phyloP scores from a whole-genome alignment of 2,329 filamentous ascomycete genomes.

The Aspergillus udagawae region DNA sequence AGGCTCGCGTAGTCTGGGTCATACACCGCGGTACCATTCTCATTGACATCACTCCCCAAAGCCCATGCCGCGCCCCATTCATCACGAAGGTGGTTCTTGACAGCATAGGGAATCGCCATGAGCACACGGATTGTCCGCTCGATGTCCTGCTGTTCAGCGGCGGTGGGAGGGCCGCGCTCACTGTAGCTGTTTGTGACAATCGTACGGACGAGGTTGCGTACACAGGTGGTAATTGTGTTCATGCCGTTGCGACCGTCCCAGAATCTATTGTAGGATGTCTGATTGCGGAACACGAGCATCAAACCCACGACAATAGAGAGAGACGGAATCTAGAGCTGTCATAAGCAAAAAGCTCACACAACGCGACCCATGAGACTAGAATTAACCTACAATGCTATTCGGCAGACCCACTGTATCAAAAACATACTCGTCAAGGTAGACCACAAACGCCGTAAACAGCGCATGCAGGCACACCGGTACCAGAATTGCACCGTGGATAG shows the following conservation, averaged over 20 bases:
- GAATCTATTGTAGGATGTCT: constrained; percentile 62
- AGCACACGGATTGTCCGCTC: constrained; percentile 57
- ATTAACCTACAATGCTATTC: constrained; percentile 49
- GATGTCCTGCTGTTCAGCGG: constrained; percentile 52
- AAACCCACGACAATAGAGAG: constrained; percentile 63
- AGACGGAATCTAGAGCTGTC: constrained; percentile 48
- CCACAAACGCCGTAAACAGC: constrained; percentile 55
- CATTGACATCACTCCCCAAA: constrained; percentile 28
- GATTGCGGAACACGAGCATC: constrained; percentile 65
- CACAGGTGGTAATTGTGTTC: constrained; percentile 53
- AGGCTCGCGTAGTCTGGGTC: constrained; percentile 50
- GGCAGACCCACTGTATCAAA: constrained; percentile 53
- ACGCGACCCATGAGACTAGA: neutral
- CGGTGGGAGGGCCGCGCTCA: constrained; percentile 26
- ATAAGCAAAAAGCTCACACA: neutral
- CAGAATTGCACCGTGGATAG: constrained; percentile 57
- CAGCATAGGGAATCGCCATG: constrained; percentile 59
- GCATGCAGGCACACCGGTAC: constrained; percentile 56
- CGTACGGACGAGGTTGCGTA: constrained; percentile 57
- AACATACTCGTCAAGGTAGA: constrained; percentile 54
- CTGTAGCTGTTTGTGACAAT: constrained; percentile 49
- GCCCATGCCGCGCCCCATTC: constrained; percentile 54
- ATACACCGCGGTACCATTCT: constrained; percentile 27
- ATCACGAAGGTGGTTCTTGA: constrained; percentile 61
- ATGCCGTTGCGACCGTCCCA: constrained; percentile 59